Percentiles rank a stretch among this genome's conserved stretches.
phyloP scores from a whole-genome alignment of 176 grass and related monocot genomes.

The Rhynchospora pubera region DNA sequence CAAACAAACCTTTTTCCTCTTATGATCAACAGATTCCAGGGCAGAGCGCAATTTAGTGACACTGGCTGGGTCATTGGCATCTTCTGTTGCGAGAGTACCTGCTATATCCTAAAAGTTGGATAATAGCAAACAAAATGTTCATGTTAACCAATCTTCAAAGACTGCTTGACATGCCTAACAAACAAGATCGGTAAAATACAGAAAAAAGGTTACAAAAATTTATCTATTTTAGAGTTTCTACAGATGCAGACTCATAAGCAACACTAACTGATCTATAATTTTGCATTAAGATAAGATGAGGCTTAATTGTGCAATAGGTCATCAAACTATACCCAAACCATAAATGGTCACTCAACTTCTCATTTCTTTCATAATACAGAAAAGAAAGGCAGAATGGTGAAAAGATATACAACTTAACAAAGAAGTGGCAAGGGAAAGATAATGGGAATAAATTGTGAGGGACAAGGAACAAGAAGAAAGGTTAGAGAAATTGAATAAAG shows the following conservation, averaged over 20 bases:
- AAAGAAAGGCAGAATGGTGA: background rate
- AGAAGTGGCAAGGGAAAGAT: background rate
- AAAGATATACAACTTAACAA: background rate
- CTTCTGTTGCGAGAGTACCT: constrained; percentile 85
- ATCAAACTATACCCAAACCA: background rate
- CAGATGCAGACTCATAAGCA: background rate
- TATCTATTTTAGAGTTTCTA: background rate
- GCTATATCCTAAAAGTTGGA: constrained; percentile 75
- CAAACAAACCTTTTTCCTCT: constrained; percentile 77
- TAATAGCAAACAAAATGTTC: background rate
- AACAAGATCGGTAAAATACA: background rate
- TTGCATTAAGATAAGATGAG: background rate
- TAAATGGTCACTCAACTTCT: background rate
- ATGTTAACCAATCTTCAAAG: background rate
- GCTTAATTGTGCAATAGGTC: background rate
- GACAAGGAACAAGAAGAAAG: background rate
- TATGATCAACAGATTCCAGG: constrained; percentile 93
- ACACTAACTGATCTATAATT: background rate
- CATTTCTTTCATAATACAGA: background rate
- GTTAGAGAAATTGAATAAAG: background rate
- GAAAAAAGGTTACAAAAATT: background rate
- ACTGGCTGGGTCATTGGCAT: constrained; percentile 59
- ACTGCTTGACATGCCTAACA: background rate
- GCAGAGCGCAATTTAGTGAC: constrained; percentile 91
- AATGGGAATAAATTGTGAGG: background rate